Evolutionary conservation across 345 rosid species (phyloP).

Genomic region (Brassica carinata): DNA sequence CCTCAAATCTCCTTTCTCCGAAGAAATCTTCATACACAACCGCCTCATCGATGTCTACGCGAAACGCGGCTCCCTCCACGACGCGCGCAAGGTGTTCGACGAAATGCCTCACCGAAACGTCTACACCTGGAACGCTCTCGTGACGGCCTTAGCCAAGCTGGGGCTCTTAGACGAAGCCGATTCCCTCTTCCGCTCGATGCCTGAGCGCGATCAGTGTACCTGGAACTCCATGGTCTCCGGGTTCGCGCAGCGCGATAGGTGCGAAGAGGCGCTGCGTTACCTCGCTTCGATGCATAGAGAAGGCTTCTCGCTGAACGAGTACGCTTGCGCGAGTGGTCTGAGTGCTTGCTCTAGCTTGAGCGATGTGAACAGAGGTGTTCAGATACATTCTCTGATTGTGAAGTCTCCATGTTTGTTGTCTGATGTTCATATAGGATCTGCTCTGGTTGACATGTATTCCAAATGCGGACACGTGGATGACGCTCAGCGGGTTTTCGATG

Average conservation of each 20-base stretch:
- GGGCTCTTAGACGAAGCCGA: slow-evolving; percentile 65
- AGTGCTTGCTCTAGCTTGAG: slow-evolving; percentile 66
- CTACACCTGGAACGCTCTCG: slow-evolving; percentile 69
- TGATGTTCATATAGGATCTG: slow-evolving; percentile 75
- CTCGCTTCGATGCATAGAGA: slow-evolving; percentile 62
- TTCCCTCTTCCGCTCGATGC: slow-evolving; percentile 51
- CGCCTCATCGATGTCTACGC: slow-evolving; percentile 67
- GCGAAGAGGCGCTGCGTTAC: slow-evolving; percentile 59
- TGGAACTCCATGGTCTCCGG: slow-evolving; percentile 84
- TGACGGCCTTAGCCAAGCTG: slow-evolving; percentile 52
- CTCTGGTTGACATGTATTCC: slow-evolving; percentile 81
- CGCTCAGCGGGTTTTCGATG: slow-evolving; percentile 64
- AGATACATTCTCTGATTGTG: slow-evolving; percentile 66
- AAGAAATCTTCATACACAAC: slow-evolving; percentile 65
- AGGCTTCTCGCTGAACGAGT: slow-evolving; percentile 56
- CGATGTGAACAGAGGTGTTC: slow-evolving; percentile 56
- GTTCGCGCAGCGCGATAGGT: slow-evolving; percentile 63
- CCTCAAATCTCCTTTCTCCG: slow-evolving; percentile 49
- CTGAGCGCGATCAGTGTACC: slow-evolving; percentile 71
- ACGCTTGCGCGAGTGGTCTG: slow-evolving; percentile 66
- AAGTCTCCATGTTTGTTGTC: slow-evolving; percentile 48
- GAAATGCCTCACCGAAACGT: slow-evolving; percentile 62
- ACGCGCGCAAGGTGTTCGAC: slow-evolving; percentile 69
- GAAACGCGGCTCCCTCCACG: slow-evolving; percentile 54
- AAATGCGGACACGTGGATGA: slow-evolving; percentile 63